These are phyloP conservation scores for Hondaea fermentalgiana DNA, from an alignment of 108 stramenopile species.

Conservation along the genomic window DNA sequence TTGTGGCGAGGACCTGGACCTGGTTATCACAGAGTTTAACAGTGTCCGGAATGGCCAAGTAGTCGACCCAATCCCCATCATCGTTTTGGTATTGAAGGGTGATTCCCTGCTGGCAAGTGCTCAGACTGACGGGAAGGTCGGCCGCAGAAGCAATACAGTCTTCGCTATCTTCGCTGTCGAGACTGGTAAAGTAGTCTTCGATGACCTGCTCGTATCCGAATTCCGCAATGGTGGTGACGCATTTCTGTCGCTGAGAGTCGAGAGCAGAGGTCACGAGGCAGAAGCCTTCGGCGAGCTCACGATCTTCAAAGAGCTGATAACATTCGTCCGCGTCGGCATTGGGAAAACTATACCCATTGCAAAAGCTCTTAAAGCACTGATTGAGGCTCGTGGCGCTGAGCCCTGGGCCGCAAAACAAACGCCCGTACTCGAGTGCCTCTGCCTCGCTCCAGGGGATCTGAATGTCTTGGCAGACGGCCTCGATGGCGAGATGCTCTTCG, in stretches of 20 bases:
- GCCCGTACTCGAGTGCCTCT: background rate
- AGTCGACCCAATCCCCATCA: background rate
- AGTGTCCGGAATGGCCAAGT: background rate
- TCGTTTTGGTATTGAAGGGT: background rate
- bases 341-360: background rate
- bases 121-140: background rate
- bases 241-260: background rate
- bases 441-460: background rate
- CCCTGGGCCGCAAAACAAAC: background rate
- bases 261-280: background rate
- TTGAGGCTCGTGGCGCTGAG: background rate
- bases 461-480: background rate
- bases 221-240: background rate
- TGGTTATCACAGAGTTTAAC: background rate
- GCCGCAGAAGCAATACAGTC: background rate
- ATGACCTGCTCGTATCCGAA: background rate
- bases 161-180: background rate
- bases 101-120: background rate
- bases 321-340: background rate
- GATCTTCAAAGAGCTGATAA: background rate
- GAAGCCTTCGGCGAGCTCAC: slow-evolving; percentile 4
- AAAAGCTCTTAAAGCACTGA: background rate
- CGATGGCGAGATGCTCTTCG: background rate
- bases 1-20: background rate
- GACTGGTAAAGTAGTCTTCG: background rate